A percentile compares a stretch with the other conserved stretches of the same genome.
Conservation (phyloP, 2,329 filamentous ascomycete genomes). For the Talaromyces amestolkiae region DNA sequence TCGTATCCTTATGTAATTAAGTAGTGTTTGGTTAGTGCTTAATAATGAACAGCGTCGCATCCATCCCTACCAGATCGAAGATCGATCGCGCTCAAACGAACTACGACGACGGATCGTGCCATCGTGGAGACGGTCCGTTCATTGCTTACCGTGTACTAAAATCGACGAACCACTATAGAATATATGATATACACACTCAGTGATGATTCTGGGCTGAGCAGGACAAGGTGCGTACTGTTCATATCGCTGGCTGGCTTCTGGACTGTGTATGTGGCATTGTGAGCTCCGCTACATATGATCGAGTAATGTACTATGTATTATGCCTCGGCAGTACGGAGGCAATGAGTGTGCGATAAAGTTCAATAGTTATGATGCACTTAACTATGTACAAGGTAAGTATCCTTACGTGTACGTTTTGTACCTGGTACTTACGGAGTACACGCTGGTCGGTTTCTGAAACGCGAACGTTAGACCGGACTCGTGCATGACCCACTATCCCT, state of each 20-base stretch:
- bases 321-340: background rate
- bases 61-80: background rate
- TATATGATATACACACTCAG: background rate
- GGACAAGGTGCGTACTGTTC: background rate
- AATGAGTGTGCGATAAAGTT: background rate
- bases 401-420: background rate
- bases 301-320: no score
- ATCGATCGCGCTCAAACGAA: background rate
- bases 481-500: background rate
- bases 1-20: background rate
- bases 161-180: background rate
- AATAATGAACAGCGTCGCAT: background rate
- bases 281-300: no score
- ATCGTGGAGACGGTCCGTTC: conserved; percentile 1
- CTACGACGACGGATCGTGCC: background rate
- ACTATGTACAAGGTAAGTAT: no score
- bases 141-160: no score
- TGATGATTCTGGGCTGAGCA: background rate
- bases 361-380: background rate
- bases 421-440: background rate
- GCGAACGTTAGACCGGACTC: background rate
- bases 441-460: background rate
- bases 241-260: background rate
- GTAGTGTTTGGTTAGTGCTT: background rate
- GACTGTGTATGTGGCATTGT: background rate